Conservation (phyloP, 2,329 filamentous ascomycete species). For the Penicillium carneum region DNA sequence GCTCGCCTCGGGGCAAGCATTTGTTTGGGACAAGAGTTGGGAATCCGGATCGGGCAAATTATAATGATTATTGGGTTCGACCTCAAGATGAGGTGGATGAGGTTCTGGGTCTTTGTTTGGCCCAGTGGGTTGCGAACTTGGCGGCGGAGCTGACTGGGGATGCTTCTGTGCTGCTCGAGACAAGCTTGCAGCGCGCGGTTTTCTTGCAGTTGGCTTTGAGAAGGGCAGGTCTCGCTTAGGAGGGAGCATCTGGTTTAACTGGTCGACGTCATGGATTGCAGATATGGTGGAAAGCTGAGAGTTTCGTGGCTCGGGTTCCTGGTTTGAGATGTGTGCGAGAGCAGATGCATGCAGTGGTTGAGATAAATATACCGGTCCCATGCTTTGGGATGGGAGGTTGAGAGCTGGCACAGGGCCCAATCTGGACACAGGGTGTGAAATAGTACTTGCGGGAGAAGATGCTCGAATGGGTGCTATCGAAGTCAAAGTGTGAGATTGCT, state of each 20-base stretch:
- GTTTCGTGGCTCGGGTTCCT: background rate
- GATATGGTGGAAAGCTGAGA: constrained; percentile 39
- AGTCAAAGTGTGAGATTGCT: background rate
- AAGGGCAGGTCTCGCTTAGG: constrained; percentile 55
- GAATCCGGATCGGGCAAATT: background rate
- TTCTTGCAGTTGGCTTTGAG: constrained; percentile 38
- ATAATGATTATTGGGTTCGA: background rate
- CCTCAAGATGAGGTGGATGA: background rate
- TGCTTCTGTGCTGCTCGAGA: constrained; percentile 1
- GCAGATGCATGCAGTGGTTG: background rate
- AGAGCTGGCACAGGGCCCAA: background rate
- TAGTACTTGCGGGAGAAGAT: constrained; percentile 18
- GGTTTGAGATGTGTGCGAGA: background rate
- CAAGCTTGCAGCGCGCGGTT: background rate
- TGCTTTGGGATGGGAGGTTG: background rate
- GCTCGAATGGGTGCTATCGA: constrained; percentile 19
- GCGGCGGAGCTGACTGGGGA: background rate
- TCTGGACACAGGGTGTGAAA: background rate
- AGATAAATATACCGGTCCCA: background rate
- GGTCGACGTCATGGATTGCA: constrained; percentile 37
- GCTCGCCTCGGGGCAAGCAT: background rate
- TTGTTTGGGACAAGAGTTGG: constrained; percentile 1
- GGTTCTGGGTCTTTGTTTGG: background rate
- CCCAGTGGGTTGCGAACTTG: background rate
- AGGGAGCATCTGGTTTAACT: constrained; percentile 49